These are phyloP conservation scores for Nakazawaea siamensis DNA, from an alignment of 805 yeast species.

Conservation along the genomic window DNA sequence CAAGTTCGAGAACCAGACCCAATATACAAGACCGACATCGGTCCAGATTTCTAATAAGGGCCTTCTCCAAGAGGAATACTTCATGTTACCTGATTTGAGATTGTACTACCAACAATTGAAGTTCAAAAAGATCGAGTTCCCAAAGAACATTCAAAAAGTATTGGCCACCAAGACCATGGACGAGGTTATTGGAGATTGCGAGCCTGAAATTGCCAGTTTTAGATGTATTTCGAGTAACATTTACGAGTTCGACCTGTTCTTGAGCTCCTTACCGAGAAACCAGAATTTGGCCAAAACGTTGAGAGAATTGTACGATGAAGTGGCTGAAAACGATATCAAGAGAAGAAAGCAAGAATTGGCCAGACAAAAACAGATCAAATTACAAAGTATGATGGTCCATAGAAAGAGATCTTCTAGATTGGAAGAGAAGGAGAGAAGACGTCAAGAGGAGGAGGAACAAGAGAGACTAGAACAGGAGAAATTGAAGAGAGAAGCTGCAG, in stretches of 20 bases:
- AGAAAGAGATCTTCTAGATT: slow-evolving; percentile 70
- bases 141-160: slow-evolving; percentile 23
- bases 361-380: slow-evolving; percentile 54
- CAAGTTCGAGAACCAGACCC: slow-evolving; percentile 19
- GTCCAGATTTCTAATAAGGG: slow-evolving; percentile 13
- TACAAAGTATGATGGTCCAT: slow-evolving; percentile 54
- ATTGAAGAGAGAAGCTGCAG: slow-evolving; percentile 34
- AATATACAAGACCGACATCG: slow-evolving; percentile 17
- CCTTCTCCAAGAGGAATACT: slow-evolving; percentile 17
- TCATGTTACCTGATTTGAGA: slow-evolving; percentile 43
- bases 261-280: slow-evolving; percentile 13
- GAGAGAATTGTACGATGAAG: slow-evolving; percentile 23
- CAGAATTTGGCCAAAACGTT: slow-evolving; percentile 21
- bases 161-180: slow-evolving; percentile 8
- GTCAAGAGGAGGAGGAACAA: slow-evolving; percentile 44
- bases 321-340: slow-evolving; percentile 37
- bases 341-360: slow-evolving; percentile 46
- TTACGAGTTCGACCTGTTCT: slow-evolving; percentile 30
- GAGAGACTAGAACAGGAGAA: slow-evolving; percentile 37
- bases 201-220: slow-evolving; percentile 29
- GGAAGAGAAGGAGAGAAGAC: slow-evolving; percentile 50
- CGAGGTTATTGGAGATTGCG: slow-evolving; percentile 15
- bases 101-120: slow-evolving; percentile 32
- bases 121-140: slow-evolving; percentile 24
- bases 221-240: slow-evolving; percentile 33